Evolutionary conservation across 768 basidiomycete species (phyloP).

Genomic region (Amanita fuliginea): DNA sequence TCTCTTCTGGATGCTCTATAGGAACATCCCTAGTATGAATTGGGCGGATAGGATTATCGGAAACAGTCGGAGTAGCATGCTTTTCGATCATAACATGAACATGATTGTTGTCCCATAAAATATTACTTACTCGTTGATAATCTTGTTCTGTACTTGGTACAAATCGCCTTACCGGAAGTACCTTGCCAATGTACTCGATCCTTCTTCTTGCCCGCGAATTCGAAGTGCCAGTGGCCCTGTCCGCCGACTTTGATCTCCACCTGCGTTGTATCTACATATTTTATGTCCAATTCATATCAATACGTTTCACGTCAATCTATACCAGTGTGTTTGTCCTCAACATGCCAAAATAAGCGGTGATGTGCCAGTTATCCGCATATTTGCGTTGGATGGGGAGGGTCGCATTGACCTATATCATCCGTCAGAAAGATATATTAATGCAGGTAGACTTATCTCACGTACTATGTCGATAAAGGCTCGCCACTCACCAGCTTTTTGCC

Average conservation of each 20-base stretch:
- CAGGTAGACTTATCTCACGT: neutral
- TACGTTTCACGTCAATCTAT: neutral
- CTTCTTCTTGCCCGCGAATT: neutral
- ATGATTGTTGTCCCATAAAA: neutral
- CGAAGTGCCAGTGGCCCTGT: neutral
- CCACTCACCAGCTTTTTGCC: neutral
- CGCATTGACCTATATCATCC: neutral
- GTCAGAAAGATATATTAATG: neutral
- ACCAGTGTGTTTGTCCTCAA: neutral
- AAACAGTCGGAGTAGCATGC: neutral
- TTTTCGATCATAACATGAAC: neutral
- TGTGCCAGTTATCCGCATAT: conserved; percentile 1
- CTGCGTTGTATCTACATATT: neutral
- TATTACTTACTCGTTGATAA: neutral
- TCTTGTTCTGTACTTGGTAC: neutral
- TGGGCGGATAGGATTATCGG: neutral
- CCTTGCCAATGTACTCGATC: neutral
- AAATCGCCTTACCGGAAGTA: neutral
- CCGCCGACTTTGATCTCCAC: neutral
- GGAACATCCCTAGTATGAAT: neutral
- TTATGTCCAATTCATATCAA: neutral
- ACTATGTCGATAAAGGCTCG: neutral
- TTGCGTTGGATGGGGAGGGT: neutral
- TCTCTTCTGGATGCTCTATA: neutral
- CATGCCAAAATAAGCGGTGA: neutral